These are phyloP conservation scores for Nicotiana undulata DNA, from an alignment of 257 asterid species.

Conservation along the genomic window DNA sequence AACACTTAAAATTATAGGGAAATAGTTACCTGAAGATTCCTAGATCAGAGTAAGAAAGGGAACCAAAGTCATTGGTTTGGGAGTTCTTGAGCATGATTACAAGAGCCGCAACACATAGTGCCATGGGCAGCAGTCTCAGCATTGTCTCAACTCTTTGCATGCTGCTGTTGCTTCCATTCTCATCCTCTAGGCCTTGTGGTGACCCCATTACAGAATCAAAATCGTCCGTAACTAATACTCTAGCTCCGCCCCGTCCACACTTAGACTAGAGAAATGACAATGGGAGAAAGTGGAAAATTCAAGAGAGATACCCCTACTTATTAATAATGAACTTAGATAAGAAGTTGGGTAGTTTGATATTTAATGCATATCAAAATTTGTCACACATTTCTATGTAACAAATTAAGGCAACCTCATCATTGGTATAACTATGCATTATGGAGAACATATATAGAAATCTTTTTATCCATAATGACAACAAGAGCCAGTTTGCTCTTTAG, in stretches of 20 bases:
- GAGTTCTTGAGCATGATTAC: constrained; percentile 77
- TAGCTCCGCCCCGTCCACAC: no score
- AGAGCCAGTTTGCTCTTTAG: neutral
- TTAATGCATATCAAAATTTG: constrained; percentile 50
- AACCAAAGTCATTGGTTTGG: constrained; percentile 63
- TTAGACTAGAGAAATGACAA: no score
- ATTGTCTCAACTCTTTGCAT: constrained; percentile 56
- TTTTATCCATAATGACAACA: neutral
- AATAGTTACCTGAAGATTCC: constrained; percentile 59
- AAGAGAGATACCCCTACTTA: constrained; percentile 15
- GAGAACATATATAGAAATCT: neutral
- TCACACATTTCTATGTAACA: constrained; percentile 48
- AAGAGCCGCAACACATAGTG: constrained; percentile 62
- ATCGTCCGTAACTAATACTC: no score
- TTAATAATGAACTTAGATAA: constrained; percentile 23
- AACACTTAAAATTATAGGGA: neutral
- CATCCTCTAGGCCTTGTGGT: constrained; percentile 7
- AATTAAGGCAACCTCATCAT: neutral
- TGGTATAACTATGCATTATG: neutral
- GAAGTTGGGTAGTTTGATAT: constrained; percentile 30
- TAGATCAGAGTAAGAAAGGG: constrained; percentile 63
- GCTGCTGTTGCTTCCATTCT: constrained; percentile 29
- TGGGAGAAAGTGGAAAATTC: neutral
- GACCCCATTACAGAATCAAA: no score
- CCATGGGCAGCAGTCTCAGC: constrained; percentile 61